Percentiles rank a stretch among this genome's conserved stretches.
These are phyloP conservation scores for Deuterostichococcus epilithicus DNA, from an alignment of 139 green algal genomes.

Conservation along the genomic window DNA sequence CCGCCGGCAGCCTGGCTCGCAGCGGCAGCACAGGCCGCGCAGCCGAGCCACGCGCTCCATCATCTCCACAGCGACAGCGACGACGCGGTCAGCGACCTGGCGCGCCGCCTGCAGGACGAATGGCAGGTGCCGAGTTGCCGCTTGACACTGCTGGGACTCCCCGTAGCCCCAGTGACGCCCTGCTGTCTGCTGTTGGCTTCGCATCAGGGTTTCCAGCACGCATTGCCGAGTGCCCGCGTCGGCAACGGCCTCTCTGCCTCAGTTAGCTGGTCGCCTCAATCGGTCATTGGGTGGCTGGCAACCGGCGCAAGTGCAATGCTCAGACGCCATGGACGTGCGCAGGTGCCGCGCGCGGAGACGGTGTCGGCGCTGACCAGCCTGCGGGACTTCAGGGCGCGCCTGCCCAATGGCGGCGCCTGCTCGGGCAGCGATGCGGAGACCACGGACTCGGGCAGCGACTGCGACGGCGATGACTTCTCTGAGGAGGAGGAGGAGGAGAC, in stretches of 20 bases:
- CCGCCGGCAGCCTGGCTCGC: not conserved
- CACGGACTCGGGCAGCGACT: not conserved
- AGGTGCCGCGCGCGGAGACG: not conserved
- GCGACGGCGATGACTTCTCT: not conserved
- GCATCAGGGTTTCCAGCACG: too few relatives aligned
- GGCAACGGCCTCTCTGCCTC: too few relatives aligned
- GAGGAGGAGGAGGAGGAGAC: not conserved
- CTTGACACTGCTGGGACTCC: too few relatives aligned
- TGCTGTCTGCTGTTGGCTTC: too few relatives aligned
- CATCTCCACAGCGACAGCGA: not conserved
- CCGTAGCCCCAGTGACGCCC: too few relatives aligned
- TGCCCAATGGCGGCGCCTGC: not conserved
- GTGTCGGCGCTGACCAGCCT: not conserved
- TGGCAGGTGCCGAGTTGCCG: not conserved
- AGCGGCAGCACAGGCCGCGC: not conserved
- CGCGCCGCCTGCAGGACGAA: not conserved
- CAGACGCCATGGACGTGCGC: too few relatives aligned
- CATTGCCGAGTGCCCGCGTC: too few relatives aligned
- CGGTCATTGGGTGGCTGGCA: too few relatives aligned
- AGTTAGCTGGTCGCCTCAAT: too few relatives aligned
- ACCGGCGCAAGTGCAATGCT: too few relatives aligned
- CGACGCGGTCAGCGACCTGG: not conserved
- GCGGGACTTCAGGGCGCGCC: not conserved
- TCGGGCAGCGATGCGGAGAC: not conserved
- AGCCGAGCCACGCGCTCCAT: not conserved